Evolutionary conservation across 108 stramenopile genomes (phyloP), one percentile per base, ranked within the genome.

Genomic region (Skeletonema costatum): DNA sequence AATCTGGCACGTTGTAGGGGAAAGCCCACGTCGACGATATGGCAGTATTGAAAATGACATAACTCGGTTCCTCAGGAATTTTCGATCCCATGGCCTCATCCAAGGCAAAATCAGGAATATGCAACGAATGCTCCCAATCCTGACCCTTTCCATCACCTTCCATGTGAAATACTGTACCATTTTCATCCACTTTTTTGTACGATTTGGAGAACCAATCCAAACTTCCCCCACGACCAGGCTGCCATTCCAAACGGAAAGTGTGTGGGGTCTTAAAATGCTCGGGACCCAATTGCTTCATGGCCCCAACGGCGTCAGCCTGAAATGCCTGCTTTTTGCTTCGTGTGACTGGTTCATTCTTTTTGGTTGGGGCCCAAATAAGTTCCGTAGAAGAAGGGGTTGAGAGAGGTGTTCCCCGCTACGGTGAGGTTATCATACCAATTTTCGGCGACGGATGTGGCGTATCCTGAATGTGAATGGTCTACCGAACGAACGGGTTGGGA

Each of bases 321-420:
- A 96, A 99, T 8, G 91, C 91, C 81, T 97, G 88, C 41, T 96
- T 78, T 56, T 92, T 93, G 21, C 82, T 89, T 59, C 93, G 75
- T 32, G 86, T 83, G 11, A 93, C 94, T 3, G 95, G 93, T 82
- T 97, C 94, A 44, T 85, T 83, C 13, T 86, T 87, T 78, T 94
- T 90, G 6, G 94, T 94, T 66, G 91, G 91, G 87, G 14, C 81
- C 93, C 44, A 99, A 83, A 64, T 92, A 91, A 25, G 87, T 95
- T 33, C 98, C 97, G 69, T 99, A 99, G 79, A 98, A 99, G 84
- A 95, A 97, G 32, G 96, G 93, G 77, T 99, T 99, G 76, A 97
- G 86, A 7, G 91, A 87, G 16, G 97, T 96, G 75, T 97, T 95
- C 32, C 89, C 88, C 2, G 88, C 82, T 31, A 86, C 84, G 9